phyloP scores from a whole-genome alignment of 257 asterid species.

The Pogostemon cablin region DNA sequence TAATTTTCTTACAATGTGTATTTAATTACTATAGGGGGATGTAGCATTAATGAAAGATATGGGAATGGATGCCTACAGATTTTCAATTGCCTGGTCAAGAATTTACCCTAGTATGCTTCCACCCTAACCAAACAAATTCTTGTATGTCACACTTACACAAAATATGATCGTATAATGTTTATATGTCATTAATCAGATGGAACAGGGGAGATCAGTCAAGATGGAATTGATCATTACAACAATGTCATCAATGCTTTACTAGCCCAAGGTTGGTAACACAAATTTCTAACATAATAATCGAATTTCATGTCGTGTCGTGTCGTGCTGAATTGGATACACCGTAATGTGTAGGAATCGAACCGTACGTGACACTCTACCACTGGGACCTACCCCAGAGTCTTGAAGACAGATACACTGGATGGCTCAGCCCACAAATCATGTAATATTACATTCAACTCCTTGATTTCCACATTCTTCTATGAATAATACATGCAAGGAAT shows the following conservation, averaged over 20 bases:
- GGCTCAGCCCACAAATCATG: constrained; percentile 74
- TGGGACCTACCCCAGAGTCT: constrained; percentile 96
- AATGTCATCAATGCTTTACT: constrained; percentile 70
- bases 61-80: constrained; percentile 96
- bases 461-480: no score
- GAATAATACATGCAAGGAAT: no score
- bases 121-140: not conserved
- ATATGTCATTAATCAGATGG: constrained; percentile 52
- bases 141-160: no score
- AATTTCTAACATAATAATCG: not conserved
- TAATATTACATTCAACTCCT: constrained; percentile 21
- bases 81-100: constrained; percentile 94
- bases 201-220: constrained; percentile 72
- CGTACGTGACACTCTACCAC: constrained; percentile 83
- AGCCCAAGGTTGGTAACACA: constrained; percentile 52
- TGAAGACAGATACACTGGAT: constrained; percentile 68
- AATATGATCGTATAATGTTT: not conserved
- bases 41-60: constrained; percentile 70
- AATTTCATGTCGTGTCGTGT: not conserved
- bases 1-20: not conserved
- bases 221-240: constrained; percentile 88
- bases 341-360: constrained; percentile 60
- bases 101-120: constrained; percentile 71
- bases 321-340: no score
- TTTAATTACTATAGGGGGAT: constrained; percentile 58